These are phyloP conservation scores for Boletus huronensis DNA, from an alignment of 768 basidiomycete species.

Conservation along the genomic window DNA sequence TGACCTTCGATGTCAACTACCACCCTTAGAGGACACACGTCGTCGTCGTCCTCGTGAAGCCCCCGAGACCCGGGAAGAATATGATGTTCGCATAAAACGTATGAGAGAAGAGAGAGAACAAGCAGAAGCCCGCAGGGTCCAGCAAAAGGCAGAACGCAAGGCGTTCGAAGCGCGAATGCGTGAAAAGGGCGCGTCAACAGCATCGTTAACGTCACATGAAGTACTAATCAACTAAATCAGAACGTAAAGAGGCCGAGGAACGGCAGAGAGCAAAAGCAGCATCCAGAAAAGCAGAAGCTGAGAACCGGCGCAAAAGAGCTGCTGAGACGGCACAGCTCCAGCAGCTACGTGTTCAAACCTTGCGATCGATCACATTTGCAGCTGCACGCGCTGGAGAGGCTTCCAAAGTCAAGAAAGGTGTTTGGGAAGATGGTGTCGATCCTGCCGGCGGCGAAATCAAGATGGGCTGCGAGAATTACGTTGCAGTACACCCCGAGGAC, in stretches of 20 bases:
- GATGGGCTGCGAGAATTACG: slow-evolving; percentile 50
- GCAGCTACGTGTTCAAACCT: slow-evolving; percentile 48
- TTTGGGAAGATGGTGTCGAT: slow-evolving; percentile 71
- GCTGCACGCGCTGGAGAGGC: slow-evolving; percentile 57
- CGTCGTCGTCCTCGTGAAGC: slow-evolving; percentile 11
- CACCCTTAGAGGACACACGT: slow-evolving; percentile 20
- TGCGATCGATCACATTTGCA: slow-evolving; percentile 60
- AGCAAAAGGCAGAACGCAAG: slow-evolving; percentile 48
- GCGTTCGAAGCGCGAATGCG: slow-evolving; percentile 43
- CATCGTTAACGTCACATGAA: slow-evolving; percentile 3
- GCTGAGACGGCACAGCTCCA: slow-evolving; percentile 46
- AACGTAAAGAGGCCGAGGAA: slow-evolving; percentile 53
- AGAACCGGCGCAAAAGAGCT: slow-evolving; percentile 43
- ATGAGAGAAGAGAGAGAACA: slow-evolving; percentile 51
- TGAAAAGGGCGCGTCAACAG: slow-evolving; percentile 43
- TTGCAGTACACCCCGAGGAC: slow-evolving; percentile 46
- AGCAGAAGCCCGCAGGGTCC: slow-evolving; percentile 45
- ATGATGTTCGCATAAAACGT: slow-evolving; percentile 47
- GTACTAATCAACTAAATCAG: slow-evolving; percentile 23
- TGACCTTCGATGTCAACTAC: slow-evolving; percentile 2
- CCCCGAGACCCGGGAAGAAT: slow-evolving; percentile 51
- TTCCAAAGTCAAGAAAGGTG: slow-evolving; percentile 54
- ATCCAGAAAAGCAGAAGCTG: slow-evolving; percentile 54
- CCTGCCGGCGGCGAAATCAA: slow-evolving; percentile 69
- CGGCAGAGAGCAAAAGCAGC: slow-evolving; percentile 54